Percentiles rank a stretch among this genome's conserved stretches.
phyloP scores from a whole-genome alignment of 2,329 filamentous ascomycete genomes.

The Fusarium sp. region DNA sequence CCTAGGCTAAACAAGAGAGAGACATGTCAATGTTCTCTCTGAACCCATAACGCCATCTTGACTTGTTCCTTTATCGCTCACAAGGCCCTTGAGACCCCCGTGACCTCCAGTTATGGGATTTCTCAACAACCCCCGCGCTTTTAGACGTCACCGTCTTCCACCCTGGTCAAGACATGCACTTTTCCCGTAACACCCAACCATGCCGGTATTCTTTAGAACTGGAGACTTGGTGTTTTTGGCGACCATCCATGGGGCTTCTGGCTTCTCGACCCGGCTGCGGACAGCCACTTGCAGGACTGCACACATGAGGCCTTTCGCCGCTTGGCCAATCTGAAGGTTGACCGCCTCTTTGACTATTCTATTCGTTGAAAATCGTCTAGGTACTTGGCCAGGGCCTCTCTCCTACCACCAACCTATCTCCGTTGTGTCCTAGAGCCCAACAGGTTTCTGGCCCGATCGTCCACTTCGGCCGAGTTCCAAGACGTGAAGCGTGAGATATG shows the following conservation, averaged over 20 bases:
- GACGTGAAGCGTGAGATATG: constrained; percentile 30
- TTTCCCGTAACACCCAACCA: constrained; percentile 18
- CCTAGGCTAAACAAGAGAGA: neutral
- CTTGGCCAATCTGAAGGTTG: constrained; percentile 38
- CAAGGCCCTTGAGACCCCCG: constrained; percentile 24
- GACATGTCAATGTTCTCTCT: constrained; percentile 17
- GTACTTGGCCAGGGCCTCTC: constrained; percentile 18
- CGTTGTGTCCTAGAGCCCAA: constrained; percentile 23
- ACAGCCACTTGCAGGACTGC: constrained; percentile 34
- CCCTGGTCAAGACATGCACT: constrained; percentile 21
- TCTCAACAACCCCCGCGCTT: constrained; percentile 29
- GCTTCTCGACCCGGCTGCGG: constrained; percentile 34
- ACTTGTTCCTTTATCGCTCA: constrained; percentile 10
- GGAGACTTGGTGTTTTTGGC: constrained; percentile 22
- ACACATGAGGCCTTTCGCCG: constrained; percentile 27
- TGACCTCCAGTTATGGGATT: constrained; percentile 31
- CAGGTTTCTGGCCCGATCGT: constrained; percentile 21
- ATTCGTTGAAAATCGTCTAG: constrained; percentile 31
- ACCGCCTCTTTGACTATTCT: constrained; percentile 38
- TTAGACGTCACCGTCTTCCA: constrained; percentile 35
- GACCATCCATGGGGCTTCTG: constrained; percentile 27
- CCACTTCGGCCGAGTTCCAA: constrained; percentile 10
- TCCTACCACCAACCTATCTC: constrained; percentile 17
- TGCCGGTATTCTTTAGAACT: constrained; percentile 25
- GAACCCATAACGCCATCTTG: constrained; percentile 5